Base-by-base conservation (phyloP, 495 filamentous ascomycete genomes). In the Thermothielavioides terrestris region DNA sequence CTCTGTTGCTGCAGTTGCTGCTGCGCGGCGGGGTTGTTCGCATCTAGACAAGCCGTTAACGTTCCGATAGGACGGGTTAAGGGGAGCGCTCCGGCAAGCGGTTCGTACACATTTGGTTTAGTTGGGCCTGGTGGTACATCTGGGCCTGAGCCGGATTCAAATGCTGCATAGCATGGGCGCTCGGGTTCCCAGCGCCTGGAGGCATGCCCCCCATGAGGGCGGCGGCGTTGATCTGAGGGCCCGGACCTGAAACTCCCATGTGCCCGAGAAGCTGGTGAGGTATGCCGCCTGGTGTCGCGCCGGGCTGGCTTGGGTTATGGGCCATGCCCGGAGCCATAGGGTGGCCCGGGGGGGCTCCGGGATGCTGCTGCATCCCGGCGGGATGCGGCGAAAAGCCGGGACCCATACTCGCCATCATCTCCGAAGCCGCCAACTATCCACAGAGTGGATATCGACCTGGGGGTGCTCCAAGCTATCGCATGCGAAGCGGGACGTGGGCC, bases 131-230 rank as follows among this genome's bases (percentile, higher is more conserved):
- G 54, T 81, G 80, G 54, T 81, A 79, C 60, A 86, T 67, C 52
- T 83, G 81, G 47, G 72, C 72, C 56, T 84, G 79, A 23, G 74
- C 72, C 7, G 85, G 88, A 52, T 73, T 88, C 46, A 95, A 68
- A 59, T 94, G 88, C 40, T 83, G 83, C 53, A 94, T 65, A 32
- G 86, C 87, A 66, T 92, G 87, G 45, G 81, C 78, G 67, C 82
- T 88, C 6, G 83, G 86, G 28, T 74, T 77, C 28, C 68, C n/a
- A n/a, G n/a, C n/a, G n/a, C n/a, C 80, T 37, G 84, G 85, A 57
- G 86, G 85, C 81, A 94, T 90, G 7, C 79, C 83, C 47, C 70
- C 85, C 84, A 91, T 72, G 51, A 85, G 81, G 21, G 83, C 84
- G 23, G 82, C 77, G 52, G 90, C 85, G 59, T 77, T 88, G 28